A percentile compares a stretch with the other conserved stretches of the same genome.
Evolutionary conservation across 345 rosid species (phyloP).

Genomic region (Acer negundo): DNA sequence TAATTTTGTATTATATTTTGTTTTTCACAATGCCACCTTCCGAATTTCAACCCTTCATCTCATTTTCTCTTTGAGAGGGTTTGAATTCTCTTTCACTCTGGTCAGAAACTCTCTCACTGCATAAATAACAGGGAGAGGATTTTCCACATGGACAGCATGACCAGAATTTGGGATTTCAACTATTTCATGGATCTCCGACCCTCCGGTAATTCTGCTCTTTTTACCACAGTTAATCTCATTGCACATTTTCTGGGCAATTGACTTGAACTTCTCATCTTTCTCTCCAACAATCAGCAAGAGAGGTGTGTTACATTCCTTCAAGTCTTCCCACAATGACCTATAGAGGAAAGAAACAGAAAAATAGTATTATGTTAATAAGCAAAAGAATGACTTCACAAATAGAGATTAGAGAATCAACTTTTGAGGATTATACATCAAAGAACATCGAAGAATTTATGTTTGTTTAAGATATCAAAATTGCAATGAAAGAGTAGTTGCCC

Average conservation of each 20-base stretch:
- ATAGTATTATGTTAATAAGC: background rate
- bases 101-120: conserved; percentile 60
- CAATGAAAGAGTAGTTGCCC: background rate
- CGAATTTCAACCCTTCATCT: too few relatives aligned
- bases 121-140: conserved; percentile 59
- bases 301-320: conserved; percentile 58
- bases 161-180: conserved; percentile 66
- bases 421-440: background rate
- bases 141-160: conserved; percentile 91
- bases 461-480: background rate
- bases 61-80: too few relatives aligned
- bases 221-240: conserved; percentile 24
- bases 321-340: conserved; percentile 87
- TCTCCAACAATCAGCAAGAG: conserved; percentile 68
- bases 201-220: conserved; percentile 16
- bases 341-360: conserved; percentile 5
- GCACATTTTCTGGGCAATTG: conserved; percentile 56
- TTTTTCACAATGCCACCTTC: too few relatives aligned
- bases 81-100: conserved; percentile 20
- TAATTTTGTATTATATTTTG: too few relatives aligned
- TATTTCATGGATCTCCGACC: conserved; percentile 35
- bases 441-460: background rate
- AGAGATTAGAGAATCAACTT: background rate
- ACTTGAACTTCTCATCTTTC: conserved; percentile 66
- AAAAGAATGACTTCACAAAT: background rate